These are phyloP conservation scores for Fusarium fracticaudum DNA, from an alignment of 2,329 filamentous ascomycete genomes.

Conservation along the genomic window DNA sequence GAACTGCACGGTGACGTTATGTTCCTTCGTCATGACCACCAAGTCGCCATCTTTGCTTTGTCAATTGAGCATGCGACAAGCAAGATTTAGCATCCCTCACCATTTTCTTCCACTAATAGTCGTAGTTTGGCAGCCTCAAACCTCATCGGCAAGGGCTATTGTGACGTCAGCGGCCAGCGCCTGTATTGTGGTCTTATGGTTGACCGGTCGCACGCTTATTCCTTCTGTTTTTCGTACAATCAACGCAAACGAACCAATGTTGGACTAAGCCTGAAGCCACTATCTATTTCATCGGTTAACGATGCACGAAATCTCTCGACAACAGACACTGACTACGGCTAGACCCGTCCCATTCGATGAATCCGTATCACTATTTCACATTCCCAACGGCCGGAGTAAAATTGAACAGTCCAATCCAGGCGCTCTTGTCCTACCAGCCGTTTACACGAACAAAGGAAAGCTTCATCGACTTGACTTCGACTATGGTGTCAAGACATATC, in stretches of 20 bases:
- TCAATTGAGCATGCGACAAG: background rate
- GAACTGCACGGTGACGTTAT: background rate
- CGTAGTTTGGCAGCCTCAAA: fast-evolving
- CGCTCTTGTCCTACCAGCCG: background rate
- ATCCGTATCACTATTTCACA: background rate
- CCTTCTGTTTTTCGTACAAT: fast-evolving
- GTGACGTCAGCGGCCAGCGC: background rate
- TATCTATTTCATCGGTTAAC: fast-evolving
- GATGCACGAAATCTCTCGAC: background rate
- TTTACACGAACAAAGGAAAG: fast-evolving
- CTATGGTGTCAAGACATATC: background rate
- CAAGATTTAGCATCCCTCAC: background rate
- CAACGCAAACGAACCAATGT: fast-evolving
- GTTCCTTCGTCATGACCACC: background rate
- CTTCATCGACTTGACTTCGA: background rate
- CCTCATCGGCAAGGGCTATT: fast-evolving
- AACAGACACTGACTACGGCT: fast-evolving
- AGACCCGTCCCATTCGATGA: background rate
- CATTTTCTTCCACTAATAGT: fast-evolving
- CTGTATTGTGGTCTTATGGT: background rate
- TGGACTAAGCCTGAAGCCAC: fast-evolving
- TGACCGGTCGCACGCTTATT: too few species aligned
- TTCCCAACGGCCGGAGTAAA: fast-evolving
- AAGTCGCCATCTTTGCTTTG: background rate
- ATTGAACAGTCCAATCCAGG: fast-evolving